These are phyloP conservation scores for Nitzschia sp. DNA, from an alignment of 108 stramenopile genomes.

Conservation along the genomic window DNA sequence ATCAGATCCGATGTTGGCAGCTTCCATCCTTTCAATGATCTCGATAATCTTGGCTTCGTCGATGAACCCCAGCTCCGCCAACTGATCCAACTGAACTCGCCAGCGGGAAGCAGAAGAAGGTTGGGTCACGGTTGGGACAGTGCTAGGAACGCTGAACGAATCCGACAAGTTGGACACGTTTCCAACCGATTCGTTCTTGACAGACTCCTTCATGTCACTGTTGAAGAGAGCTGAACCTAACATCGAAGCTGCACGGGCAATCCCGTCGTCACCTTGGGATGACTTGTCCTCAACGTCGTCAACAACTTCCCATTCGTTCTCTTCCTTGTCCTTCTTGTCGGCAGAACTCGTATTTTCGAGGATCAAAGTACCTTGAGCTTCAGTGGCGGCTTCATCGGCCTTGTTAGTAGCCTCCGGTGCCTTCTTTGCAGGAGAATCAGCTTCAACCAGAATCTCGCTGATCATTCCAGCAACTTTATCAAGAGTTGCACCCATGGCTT, in stretches of 20 bases:
- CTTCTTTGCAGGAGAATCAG: slow-evolving; percentile 13
- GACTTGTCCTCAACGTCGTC: slow-evolving; percentile 15
- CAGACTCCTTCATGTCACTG: slow-evolving; percentile 46
- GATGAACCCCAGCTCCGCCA: slow-evolving; percentile 62
- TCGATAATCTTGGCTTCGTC: slow-evolving; percentile 61
- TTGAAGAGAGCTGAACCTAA: slow-evolving; percentile 71
- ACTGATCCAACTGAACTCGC: slow-evolving; percentile 54
- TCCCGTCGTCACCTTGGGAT: slow-evolving; percentile 40
- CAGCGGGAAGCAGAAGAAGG: slow-evolving; percentile 46
- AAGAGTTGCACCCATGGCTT: slow-evolving; percentile 60
- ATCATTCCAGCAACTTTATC: slow-evolving; percentile 50
- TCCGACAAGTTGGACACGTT: slow-evolving; percentile 16
- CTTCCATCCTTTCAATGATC: slow-evolving; percentile 65
- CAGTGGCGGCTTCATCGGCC: slow-evolving; percentile 6
- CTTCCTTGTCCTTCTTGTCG: slow-evolving; percentile 19
- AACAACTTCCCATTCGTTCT: slow-evolving; percentile 35
- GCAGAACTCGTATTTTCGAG: slow-evolving; percentile 38
- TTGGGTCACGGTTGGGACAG: slow-evolving; percentile 35
- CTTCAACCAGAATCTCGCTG: slow-evolving; percentile 38
- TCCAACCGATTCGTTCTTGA: slow-evolving; percentile 11
- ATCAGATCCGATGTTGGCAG: slow-evolving; percentile 63
- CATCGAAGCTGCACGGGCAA: slow-evolving; percentile 56
- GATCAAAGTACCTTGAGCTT: slow-evolving; percentile 26
- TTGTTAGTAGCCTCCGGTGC: background rate
- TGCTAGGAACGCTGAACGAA: slow-evolving; percentile 28